Percentiles rank a stretch among this genome's conserved stretches.
Evolutionary conservation across 768 basidiomycete genomes (phyloP).

Genomic region (Amanita subjunquillea): DNA sequence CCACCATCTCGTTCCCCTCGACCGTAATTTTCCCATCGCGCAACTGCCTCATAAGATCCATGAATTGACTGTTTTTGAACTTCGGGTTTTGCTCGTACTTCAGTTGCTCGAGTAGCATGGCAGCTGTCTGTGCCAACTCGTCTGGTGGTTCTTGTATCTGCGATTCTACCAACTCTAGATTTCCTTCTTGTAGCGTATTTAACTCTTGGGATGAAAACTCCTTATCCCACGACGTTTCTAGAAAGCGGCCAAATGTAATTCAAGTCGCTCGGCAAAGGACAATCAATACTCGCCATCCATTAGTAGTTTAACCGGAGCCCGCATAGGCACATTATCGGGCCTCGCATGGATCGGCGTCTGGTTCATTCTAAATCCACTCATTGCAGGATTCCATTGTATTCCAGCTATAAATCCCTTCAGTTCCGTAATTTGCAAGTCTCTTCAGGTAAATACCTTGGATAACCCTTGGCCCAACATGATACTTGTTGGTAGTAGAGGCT

Average conservation of each 20-base stretch:
- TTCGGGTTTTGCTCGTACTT: constrained; percentile 71
- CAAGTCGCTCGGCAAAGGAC: background rate
- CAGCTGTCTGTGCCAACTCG: constrained; percentile 75
- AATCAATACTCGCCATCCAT: constrained; percentile 32
- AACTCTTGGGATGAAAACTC: constrained; percentile 54
- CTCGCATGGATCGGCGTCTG: constrained; percentile 25
- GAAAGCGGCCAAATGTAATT: background rate
- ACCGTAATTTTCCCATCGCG: constrained; percentile 72
- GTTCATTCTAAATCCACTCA: constrained; percentile 26
- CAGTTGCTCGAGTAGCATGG: constrained; percentile 66
- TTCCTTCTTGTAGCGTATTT: constrained; percentile 15
- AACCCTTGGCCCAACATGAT: background rate
- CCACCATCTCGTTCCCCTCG: constrained; percentile 70
- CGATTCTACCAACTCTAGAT: constrained; percentile 8
- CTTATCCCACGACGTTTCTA: constrained; percentile 50
- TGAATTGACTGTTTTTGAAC: constrained; percentile 76
- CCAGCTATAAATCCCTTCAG: constrained; percentile 14
- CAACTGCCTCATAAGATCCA: constrained; percentile 79
- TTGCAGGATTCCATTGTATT: constrained; percentile 29
- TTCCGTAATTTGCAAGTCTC: background rate
- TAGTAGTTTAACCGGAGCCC: constrained; percentile 15
- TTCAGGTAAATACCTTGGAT: background rate
- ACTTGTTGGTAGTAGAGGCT: background rate
- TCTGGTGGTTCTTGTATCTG: constrained; percentile 35
- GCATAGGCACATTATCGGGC: constrained; percentile 18